These are phyloP conservation scores for Backusella psychrophila DNA, from an alignment of 192 early-diverging fungal genomes.

Conservation along the genomic window DNA sequence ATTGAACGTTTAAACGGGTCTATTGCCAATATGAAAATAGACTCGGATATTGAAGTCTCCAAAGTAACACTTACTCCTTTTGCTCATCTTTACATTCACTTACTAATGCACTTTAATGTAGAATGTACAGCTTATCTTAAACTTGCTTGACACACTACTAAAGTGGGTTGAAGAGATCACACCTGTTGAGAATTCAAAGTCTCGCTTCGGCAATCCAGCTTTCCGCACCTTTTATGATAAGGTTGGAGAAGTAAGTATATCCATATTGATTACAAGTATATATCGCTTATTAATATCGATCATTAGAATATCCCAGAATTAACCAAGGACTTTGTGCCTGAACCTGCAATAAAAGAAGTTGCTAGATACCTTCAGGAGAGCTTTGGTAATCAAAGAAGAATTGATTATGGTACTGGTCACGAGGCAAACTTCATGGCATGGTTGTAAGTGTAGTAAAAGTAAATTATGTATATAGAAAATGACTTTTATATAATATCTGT, in stretches of 20 bases:
- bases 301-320: background rate
- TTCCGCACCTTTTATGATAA: slow-evolving; percentile 88
- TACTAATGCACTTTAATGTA: slow-evolving; percentile 4
- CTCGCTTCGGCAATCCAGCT: slow-evolving; percentile 94
- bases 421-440: slow-evolving; percentile 91
- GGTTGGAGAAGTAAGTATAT: slow-evolving; percentile 53
- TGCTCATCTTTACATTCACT: background rate
- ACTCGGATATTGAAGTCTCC: slow-evolving; percentile 50
- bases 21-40: slow-evolving; percentile 64
- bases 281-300: background rate
- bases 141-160: slow-evolving; percentile 64
- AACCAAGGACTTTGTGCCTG: background rate
- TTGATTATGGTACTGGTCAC: slow-evolving; percentile 98
- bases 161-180: slow-evolving; percentile 61
- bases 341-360: slow-evolving; percentile 48
- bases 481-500: too few species aligned
- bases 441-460: slow-evolving; percentile 47
- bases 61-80: slow-evolving; percentile 30
- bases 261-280: background rate
- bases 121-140: slow-evolving; percentile 57
- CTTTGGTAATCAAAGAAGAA: slow-evolving; percentile 89
- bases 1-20: slow-evolving; percentile 70
- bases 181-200: slow-evolving; percentile 72
- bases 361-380: slow-evolving; percentile 75
- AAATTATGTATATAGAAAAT: too few species aligned